Base-by-base conservation (phyloP, 2,329 filamentous ascomycete genomes). In the Botrytis fragariae region DNA sequence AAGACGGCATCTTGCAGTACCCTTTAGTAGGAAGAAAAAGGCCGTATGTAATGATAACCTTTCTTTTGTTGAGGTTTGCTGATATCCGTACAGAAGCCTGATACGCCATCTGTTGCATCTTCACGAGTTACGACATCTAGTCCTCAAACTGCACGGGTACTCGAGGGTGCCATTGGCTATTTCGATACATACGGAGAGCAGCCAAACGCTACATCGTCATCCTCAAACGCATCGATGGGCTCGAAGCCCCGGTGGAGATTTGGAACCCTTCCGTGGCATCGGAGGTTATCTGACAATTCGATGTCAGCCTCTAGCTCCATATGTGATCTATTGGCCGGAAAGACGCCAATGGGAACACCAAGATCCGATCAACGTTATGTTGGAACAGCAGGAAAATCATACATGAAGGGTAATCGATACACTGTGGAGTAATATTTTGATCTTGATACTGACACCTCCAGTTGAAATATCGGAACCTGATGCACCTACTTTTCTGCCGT, bases 181-280 rank as follows among this genome's bases (percentile, higher is more conserved):
- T 74, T 79, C 22, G 74, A 78, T 61, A 59, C 69, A 54, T 39
- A 37, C 35, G 45, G 45, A 35, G 29, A 32, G 22, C 29, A 29
- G 12, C 44, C 45, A 61, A 71, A 20, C 20, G 48, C 25, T 54
- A 54, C 62, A 68, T 44, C 63, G 22, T 32, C 22, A 16, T 63
- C 69, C 45, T 48, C 74, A 71, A 67, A 57, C 29, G n/a, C 73
- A 60, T 45, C 69, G 45, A 7, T 45, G 29, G 22, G 51, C 18
- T 22, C 77, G 69, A 71, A 74, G 71, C 60, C 73, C 74, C 57
- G 75, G 29, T 67, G 77, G 57, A 64, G 65, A 48, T 78, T 80
- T 61, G 80, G 79, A 14, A 70, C 80, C 44, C 79, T 80, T 37
- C 80, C 80, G n/a, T 81, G 80, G 80, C 79, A 81, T 68, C 78